These are phyloP conservation scores for Avena sativa DNA, from an alignment of 176 grass and related monocot genomes.

Conservation along the genomic window DNA sequence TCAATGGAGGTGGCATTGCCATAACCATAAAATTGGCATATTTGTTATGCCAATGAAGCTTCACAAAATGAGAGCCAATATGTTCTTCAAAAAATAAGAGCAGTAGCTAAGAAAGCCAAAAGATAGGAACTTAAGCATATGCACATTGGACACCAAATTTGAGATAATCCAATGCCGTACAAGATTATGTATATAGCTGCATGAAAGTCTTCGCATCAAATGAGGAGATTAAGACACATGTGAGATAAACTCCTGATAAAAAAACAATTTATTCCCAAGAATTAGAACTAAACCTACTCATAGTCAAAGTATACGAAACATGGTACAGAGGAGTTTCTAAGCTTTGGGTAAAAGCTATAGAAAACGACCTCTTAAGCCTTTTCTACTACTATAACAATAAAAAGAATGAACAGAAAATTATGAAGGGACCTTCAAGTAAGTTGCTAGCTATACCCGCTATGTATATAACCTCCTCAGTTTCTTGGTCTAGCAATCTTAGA, in stretches of 20 bases:
- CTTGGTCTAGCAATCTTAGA: conserved; percentile 43
- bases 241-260: conserved; percentile 35
- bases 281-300: conserved; percentile 62
- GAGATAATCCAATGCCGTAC: not conserved
- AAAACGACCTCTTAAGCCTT: conserved; percentile 43
- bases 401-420: conserved; percentile 48
- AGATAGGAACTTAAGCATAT: not conserved
- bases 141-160: not conserved
- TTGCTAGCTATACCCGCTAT: conserved; percentile 65
- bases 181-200: conserved; percentile 9
- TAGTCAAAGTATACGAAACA: conserved; percentile 52
- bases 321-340: conserved; percentile 48
- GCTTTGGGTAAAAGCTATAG: conserved; percentile 31
- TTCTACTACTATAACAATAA: conserved; percentile 44
- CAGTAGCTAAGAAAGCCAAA: not conserved
- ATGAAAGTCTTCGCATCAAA: conserved; percentile 30
- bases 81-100: not conserved
- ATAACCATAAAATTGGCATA: not conserved
- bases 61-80: not conserved
- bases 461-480: conserved; percentile 55
- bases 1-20: not conserved
- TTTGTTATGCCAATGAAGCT: not conserved
- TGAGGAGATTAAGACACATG: conserved; percentile 34
- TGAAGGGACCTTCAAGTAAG: conserved; percentile 60
- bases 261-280: conserved; percentile 59